phyloP scores from a whole-genome alignment of 2,329 filamentous ascomycete species.

The Paecilomyces fulvus region DNA sequence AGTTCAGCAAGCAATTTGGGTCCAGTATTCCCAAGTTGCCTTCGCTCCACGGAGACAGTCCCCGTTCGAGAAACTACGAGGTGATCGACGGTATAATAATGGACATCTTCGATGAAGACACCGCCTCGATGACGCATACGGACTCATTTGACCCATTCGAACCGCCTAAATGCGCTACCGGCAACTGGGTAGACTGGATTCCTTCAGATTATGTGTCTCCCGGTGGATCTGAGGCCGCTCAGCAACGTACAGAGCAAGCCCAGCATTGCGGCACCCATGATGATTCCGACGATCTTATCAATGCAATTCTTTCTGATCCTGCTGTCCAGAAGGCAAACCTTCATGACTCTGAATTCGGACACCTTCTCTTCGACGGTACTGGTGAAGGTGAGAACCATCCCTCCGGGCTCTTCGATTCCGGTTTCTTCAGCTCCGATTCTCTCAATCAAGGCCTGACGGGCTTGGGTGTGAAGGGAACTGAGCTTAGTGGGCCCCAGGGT shows the following conservation, averaged over 20 bases:
- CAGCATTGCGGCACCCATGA: slow-evolving; percentile 6
- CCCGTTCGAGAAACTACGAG: slow-evolving; percentile 19
- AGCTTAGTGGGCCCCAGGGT: neutral
- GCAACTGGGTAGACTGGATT: slow-evolving; percentile 31
- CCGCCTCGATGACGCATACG: slow-evolving; percentile 13
- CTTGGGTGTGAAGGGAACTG: slow-evolving; percentile 14
- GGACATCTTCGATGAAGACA: slow-evolving; percentile 30
- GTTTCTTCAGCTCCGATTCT: slow-evolving; percentile 29
- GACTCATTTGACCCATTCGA: slow-evolving; percentile 22
- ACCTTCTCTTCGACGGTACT: slow-evolving; percentile 20
- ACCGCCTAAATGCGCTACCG: slow-evolving; percentile 14
- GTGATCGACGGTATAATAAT: slow-evolving; percentile 28
- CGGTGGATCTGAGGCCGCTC: slow-evolving; percentile 15
- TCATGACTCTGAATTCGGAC: slow-evolving; percentile 17
- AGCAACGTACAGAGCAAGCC: slow-evolving; percentile 3
- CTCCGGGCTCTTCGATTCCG: slow-evolving; percentile 24
- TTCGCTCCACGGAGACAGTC: slow-evolving; percentile 14
- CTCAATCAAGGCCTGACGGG: slow-evolving; percentile 16
- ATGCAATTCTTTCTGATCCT: slow-evolving; percentile 27
- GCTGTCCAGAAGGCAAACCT: slow-evolving; percentile 20
- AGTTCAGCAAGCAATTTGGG: slow-evolving; percentile 17
- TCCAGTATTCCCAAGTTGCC: slow-evolving; percentile 11
- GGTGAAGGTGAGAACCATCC: slow-evolving; percentile 5
- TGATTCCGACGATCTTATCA: slow-evolving; percentile 24
- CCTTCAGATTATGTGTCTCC: slow-evolving; percentile 28